A percentile compares a stretch with the other conserved stretches of the same genome.
These are phyloP conservation scores for Cladophialophora yegresii DNA, from an alignment of 2,329 filamentous ascomycete genomes.

Conservation along the genomic window DNA sequence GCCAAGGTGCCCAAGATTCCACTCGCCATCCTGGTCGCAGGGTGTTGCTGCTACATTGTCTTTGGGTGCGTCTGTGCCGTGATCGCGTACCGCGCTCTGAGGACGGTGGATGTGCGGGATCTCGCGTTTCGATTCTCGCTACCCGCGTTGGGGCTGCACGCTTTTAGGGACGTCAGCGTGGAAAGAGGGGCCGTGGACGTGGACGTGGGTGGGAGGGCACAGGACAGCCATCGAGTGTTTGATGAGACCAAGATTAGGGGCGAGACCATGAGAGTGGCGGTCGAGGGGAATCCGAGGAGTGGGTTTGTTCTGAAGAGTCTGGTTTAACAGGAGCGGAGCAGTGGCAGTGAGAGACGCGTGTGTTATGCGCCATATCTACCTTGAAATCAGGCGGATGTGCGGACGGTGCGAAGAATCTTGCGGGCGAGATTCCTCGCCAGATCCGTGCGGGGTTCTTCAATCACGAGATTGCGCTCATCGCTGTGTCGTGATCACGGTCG, in stretches of 20 bases:
- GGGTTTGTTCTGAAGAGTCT: constrained; percentile 28
- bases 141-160: constrained; percentile 25
- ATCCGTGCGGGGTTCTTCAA: neutral
- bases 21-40: constrained; percentile 29
- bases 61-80: constrained; percentile 25
- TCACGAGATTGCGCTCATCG: neutral
- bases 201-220: neutral
- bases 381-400: neutral
- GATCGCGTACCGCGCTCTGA: constrained; percentile 21
- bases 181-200: constrained; percentile 19
- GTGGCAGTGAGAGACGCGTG: neutral
- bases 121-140: constrained; percentile 28
- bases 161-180: constrained; percentile 24
- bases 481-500: neutral
- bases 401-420: neutral
- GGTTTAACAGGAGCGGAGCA: constrained; percentile 8
- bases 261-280: constrained; percentile 27
- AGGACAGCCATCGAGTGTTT: constrained; percentile 16
- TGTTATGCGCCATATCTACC: no score
- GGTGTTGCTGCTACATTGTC: constrained; percentile 30
- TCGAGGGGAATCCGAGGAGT: constrained; percentile 23
- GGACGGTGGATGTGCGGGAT: constrained; percentile 26
- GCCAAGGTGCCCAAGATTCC: constrained; percentile 34
- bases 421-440: constrained; percentile 4
- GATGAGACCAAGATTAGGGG: constrained; percentile 25